Evolutionary conservation across 306 rosid genomes (phyloP), one percentile per base, ranked within the genome.

Genomic region (Hylodesmum podocarpum): DNA sequence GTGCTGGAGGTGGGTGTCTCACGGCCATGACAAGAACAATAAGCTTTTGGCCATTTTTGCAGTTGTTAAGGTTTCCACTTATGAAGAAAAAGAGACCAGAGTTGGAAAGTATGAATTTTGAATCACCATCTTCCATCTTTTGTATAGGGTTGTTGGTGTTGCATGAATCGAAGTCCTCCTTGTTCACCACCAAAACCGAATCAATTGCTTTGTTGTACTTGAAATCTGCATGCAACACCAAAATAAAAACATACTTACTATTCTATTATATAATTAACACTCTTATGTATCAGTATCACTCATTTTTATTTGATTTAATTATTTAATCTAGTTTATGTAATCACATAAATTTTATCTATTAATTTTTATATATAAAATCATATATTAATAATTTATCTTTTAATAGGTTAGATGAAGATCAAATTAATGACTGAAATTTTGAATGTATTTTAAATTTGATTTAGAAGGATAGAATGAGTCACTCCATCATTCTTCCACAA

Each of bases 71-170:
- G 13, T 69, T 80, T 0, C 90, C 94, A 34, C 83, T 88, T 19
- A 91, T 80, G 84, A 93, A 93, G 65, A 19, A 88, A 59, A 75
- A 83, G 0, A 89, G 80, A 49, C 98, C 97, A 0, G 97, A 88
- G 0, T 54, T 82, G 18, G 79, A 66, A 1, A 93, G 66, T 5
- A n/a, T 54, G 81, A 89, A 83, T 7, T 6, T 7, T 0, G 97
- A 88, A 57, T 86, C 84, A 0, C 98, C 97, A 9, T 49, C 78
- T 25, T 70, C 72, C 57, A 89, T 19, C 18, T 86, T 80, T 16
- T 24, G 34, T 1, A 66, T 72, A 0, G 96, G 91, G 12, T n/a
- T 78, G 5, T 81, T 81, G 57, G 66, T 84, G 83, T 89, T 87
- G 85, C 97, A 91, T 0, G 90, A 78, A 66, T 75, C 50, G 46